phyloP scores from a whole-genome alignment of 2,329 filamentous ascomycete species.

The Emmonsiellopsis sp. region DNA sequence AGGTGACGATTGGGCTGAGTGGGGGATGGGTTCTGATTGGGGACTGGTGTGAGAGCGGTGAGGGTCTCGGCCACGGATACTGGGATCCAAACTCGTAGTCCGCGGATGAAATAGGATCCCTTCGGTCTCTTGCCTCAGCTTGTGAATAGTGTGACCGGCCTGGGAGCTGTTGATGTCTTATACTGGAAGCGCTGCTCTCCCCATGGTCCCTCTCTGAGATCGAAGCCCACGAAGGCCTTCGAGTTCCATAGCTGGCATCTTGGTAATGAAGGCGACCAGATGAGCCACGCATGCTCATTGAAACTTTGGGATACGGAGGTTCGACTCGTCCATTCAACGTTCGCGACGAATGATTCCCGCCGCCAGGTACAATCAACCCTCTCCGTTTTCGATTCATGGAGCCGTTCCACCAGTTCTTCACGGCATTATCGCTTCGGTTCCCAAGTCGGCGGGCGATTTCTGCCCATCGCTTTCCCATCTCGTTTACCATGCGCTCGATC shows the following conservation, averaged over 20 bases:
- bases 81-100: conserved; percentile 1
- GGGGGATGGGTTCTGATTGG: conserved; percentile 19
- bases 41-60: neutral
- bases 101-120: conserved; percentile 15
- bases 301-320: conserved; percentile 28
- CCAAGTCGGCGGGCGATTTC: conserved; percentile 77
- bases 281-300: conserved; percentile 12
- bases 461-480: conserved; percentile 83
- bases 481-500: conserved; percentile 68
- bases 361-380: conserved; percentile 33
- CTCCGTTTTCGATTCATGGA: conserved; percentile 71
- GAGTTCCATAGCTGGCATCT: conserved; percentile 8
- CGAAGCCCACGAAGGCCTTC: conserved; percentile 7
- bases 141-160: conserved; percentile 8
- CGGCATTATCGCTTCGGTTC: conserved; percentile 85
- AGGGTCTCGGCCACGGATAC: neutral
- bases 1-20: conserved; percentile 31
- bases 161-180: conserved; percentile 5
- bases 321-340: conserved; percentile 30
- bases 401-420: conserved; percentile 98
- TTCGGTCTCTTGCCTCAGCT: conserved; percentile 15
- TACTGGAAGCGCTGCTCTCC: too few species aligned
- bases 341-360: conserved; percentile 20
- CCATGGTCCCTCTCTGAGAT: neutral
- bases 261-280: conserved; percentile 15